Evolutionary conservation across 2,329 filamentous ascomycete genomes (phyloP), one percentile per base, ranked within the genome.

Genomic region (Hymenoscyphus infarciens): DNA sequence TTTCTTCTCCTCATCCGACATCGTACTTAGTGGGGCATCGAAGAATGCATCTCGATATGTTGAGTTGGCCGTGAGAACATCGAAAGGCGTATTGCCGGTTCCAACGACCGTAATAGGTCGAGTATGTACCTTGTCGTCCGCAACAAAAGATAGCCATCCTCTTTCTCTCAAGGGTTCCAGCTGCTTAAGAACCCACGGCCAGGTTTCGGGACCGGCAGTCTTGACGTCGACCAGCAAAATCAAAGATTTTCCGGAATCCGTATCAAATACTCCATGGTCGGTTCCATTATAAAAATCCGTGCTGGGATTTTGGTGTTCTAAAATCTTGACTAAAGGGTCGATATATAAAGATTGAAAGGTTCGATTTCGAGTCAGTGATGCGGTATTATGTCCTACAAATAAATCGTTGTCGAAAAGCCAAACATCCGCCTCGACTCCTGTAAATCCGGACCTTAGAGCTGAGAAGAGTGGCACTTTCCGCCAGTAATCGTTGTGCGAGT

Each of bases 401-500:
- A 91, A 78, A 11, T 84, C 79, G 4, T 79, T 73, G 61, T 82
- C 78, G 56, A 81, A 81, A 1, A 84, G 77, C 85, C 86, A 91
- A 25, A 91, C 82, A 70, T 91, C 89, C 2, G 86, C 87, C 74
- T 91, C 88, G 3, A 89, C 79, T 10, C 86, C 82, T 5, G 83
- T 82, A 67, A 85, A 88, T 6, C 86, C 84, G 5, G 81, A 80
- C 7, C 77, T 73, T 1, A 88, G 73, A 25, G 88, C 88, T 11
- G 84, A 84, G 68, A 83, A 87, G 3, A 91, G 77, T 0, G 88
- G 87, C 0, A 83, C 77, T 19, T 78, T 77, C 57, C 86, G 82
- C 84, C 85, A 88, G 74, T 90, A 91, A 73, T 91, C 87, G 68
- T 90, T 90, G 71, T 90, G 87, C 1, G 84, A 87, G 72, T 89